Percentiles rank a stretch among this genome's conserved stretches.
Conservation (phyloP, 768 basidiomycete species). For the Termitomyces sp. region DNA sequence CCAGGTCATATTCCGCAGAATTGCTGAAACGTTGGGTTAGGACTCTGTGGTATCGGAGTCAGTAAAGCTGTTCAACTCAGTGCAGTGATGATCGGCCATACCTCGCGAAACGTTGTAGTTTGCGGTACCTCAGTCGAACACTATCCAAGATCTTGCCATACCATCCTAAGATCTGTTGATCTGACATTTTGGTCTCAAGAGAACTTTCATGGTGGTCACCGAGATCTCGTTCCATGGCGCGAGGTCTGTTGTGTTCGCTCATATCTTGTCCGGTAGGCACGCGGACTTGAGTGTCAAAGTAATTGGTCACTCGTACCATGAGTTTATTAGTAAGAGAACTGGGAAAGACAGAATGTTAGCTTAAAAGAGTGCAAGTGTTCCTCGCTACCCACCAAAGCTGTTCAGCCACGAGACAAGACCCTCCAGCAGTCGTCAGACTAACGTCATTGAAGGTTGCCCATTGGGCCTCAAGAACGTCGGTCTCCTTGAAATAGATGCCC, state of each 20-base stretch:
- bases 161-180: slow-evolving; percentile 83
- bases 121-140: slow-evolving; percentile 87
- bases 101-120: slow-evolving; percentile 92
- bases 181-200: slow-evolving; percentile 57
- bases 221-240: slow-evolving; percentile 14
- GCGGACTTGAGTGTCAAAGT: slow-evolving; percentile 92
- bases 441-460: slow-evolving; percentile 95
- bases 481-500: slow-evolving; percentile 96
- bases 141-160: slow-evolving; percentile 92
- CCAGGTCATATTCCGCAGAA: slow-evolving; percentile 86
- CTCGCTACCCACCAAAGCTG: slow-evolving; percentile 75
- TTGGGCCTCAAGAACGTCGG: slow-evolving; percentile 94
- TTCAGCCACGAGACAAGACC: slow-evolving; percentile 89
- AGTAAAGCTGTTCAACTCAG: not conserved
- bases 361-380: not conserved
- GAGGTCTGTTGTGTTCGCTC: slow-evolving; percentile 19
- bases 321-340: slow-evolving; percentile 92
- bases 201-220: slow-evolving; percentile 22
- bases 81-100: slow-evolving; percentile 25
- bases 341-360: slow-evolving; percentile 2
- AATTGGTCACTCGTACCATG: slow-evolving; percentile 88
- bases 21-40: slow-evolving; percentile 88
- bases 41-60: slow-evolving; percentile 35
- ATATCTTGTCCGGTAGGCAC: slow-evolving; percentile 52
- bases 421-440: slow-evolving; percentile 81